Evolutionary conservation across 75 land plant species (phyloP).

Genomic region (Larix kaempferi): DNA sequence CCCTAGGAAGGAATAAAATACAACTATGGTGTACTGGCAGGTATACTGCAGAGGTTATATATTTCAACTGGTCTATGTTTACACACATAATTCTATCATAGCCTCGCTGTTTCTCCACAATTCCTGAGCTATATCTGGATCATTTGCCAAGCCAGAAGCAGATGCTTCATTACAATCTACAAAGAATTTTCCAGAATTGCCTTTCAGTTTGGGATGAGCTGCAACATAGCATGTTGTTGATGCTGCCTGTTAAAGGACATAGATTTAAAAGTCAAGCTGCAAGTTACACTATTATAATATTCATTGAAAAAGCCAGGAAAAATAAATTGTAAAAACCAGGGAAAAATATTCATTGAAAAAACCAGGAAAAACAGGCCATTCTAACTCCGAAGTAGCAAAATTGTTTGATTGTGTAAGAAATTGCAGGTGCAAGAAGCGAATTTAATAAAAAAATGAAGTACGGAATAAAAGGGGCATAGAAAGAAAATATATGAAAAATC

Average conservation of each 20-base stretch:
- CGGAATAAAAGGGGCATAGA: no score
- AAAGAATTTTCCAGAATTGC: slow-evolving; percentile 72
- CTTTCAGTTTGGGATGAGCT: slow-evolving; percentile 48
- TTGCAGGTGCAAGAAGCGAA: background rate
- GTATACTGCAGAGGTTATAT: no score
- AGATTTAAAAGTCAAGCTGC: no score
- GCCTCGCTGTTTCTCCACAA: slow-evolving; percentile 52
- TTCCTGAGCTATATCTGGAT: slow-evolving; percentile 28
- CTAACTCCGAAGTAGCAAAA: background rate
- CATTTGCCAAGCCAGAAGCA: slow-evolving; percentile 33
- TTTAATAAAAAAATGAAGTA: no score
- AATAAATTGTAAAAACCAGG: no score
- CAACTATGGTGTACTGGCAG: no score
- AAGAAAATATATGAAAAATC: no score
- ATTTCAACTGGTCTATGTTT: background rate
- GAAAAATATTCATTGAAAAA: background rate
- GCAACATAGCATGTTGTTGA: slow-evolving; percentile 91
- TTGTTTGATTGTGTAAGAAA: background rate
- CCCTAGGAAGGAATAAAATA: no score
- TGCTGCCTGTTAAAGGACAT: slow-evolving; percentile 55
- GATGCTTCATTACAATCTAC: slow-evolving; percentile 70
- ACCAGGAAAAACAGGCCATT: background rate
- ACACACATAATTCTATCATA: slow-evolving; percentile 10
- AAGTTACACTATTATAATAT: no score
- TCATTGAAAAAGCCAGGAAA: background rate